Base-by-base conservation (phyloP, 129 eudicot genomes). In the Flaveria bidentis region DNA sequence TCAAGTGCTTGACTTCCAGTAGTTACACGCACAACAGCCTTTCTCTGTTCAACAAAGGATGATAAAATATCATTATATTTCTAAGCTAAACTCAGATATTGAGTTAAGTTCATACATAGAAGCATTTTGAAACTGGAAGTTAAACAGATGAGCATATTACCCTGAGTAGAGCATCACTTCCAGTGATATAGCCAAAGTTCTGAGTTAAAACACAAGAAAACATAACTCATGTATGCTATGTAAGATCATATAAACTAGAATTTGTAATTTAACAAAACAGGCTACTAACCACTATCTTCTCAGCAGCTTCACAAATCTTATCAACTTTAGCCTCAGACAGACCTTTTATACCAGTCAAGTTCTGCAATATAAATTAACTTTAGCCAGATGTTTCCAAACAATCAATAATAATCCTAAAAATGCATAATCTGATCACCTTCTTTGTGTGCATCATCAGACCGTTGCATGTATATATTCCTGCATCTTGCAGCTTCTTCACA, bases 371-470 rank as follows among this genome's bases (percentile, higher is more conserved):
- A 61, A 78, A 65, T 16, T 11, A 51, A 56, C 15, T 71, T 78
- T 15, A 45, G 17, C 23, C 23, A 67, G 6, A 77, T 18, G 20
- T 75, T 61, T 49, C 28, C 74, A 49, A 49, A 33, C 20, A 69
- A 13, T 51, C 52, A n/a, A 55, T 67, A 65, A 55, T 56, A 47
- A 67, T 74, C 55, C 65, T 67, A 67, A 53, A 9, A 17, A 2
- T 44, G 62, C 85, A 89, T 71, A 76, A 65, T 84, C 87, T 84
- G 79, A 20, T 69, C 63, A 94, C 99, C 97, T 94, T 94, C 85
- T 94, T 94, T 1, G 99, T 94, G 82, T 94, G 99, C 99, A 94
- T 94, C 97, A 94, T 87, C 81, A 94, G 79, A 77, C 99, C 99
- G 83, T 94, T 94, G 91, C 97, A 91, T 12, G 99, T 94, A 72